These are phyloP conservation scores for Chamaecrista fasciculata DNA, from an alignment of 306 rosid species.

Conservation along the genomic window DNA sequence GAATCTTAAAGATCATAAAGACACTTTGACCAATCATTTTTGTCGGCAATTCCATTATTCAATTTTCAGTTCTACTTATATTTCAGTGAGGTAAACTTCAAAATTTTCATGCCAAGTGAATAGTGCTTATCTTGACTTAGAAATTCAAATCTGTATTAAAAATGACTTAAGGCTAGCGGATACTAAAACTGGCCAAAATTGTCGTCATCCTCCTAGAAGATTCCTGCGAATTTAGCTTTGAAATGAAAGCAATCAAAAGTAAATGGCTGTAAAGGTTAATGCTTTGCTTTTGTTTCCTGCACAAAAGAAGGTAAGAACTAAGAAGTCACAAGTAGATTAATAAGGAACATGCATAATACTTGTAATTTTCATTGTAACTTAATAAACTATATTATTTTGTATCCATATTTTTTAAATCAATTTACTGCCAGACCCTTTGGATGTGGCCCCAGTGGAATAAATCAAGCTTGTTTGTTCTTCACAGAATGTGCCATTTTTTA, in stretches of 20 bases:
- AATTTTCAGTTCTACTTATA: slow-evolving; percentile 25
- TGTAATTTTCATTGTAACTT: background rate
- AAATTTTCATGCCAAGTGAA: background rate
- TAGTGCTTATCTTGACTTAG: background rate
- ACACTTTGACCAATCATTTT: slow-evolving; percentile 3
- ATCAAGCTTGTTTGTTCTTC: slow-evolving; percentile 12
- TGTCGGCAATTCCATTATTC: slow-evolving; percentile 18
- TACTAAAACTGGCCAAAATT: background rate
- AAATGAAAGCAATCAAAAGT: slow-evolving; percentile 13
- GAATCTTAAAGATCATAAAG: slow-evolving; percentile 10
- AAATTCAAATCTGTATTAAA: background rate
- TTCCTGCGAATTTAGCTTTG: background rate
- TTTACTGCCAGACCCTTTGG: slow-evolving; percentile 10
- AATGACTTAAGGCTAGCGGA: too few species aligned
- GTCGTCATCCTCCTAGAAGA: slow-evolving; percentile 2
- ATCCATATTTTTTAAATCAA: background rate
- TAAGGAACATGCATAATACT: background rate
- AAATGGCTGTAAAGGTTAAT: background rate
- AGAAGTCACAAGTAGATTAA: too few species aligned
- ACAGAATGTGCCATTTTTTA: background rate
- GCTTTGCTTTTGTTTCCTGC: slow-evolving; percentile 13
- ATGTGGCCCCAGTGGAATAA: slow-evolving; percentile 10
- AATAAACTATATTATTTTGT: background rate
- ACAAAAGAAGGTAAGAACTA: background rate
- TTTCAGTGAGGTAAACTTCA: background rate